Base-by-base conservation (phyloP, 2,329 filamentous ascomycete species). In the Colletotrichum echinochloae region DNA sequence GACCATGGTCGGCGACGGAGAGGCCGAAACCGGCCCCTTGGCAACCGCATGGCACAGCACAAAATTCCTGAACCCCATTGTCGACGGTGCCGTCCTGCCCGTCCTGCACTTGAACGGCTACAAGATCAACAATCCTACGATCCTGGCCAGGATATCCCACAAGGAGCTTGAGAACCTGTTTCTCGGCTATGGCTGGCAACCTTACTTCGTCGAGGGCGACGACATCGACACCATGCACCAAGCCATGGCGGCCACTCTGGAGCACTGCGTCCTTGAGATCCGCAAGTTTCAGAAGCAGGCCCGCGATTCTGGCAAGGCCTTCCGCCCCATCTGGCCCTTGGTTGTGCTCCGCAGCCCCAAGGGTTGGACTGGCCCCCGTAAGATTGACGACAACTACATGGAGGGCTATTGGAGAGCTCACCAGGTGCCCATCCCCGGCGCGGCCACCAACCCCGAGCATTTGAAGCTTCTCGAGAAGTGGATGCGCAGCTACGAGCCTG, bases 1-100 rank as follows among this genome's bases (percentile, higher is more conserved):
- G 70, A 93, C 91, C 39, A 92, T 94, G 85, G 92, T 95, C 12
- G 92, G 92, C 64, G 92, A 95, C 75, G 92, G 92, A 66, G 92
- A 95, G 80, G 87, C 91, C n/a, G 92, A 95, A 82, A 94, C 92
- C 1, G 92, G 92, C 0, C 92, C 92, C 23, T 83, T 94, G 55
- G 92, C 92, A 33, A 93, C 92, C 1, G 90, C 90, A 66, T 95
- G 92, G 92, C 92, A 95, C 81, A 92, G 90, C 80, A 94, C 88
- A 77, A 95, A 95, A 79, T 94, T 94, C 81, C 85, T 95, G 73
- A 94, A 94, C 77, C 92, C 92, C 5, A 91, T 93, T 74, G 91
- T 88, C 0, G 92, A 94, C 75, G 92, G 92, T 37, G 92, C 92
- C 46, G 92, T 95, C 9, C 85, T 95, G 1, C 92, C 92, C 0